These are phyloP conservation scores for Xylaria cubensis DNA, from an alignment of 495 filamentous ascomycete species.

Conservation along the genomic window DNA sequence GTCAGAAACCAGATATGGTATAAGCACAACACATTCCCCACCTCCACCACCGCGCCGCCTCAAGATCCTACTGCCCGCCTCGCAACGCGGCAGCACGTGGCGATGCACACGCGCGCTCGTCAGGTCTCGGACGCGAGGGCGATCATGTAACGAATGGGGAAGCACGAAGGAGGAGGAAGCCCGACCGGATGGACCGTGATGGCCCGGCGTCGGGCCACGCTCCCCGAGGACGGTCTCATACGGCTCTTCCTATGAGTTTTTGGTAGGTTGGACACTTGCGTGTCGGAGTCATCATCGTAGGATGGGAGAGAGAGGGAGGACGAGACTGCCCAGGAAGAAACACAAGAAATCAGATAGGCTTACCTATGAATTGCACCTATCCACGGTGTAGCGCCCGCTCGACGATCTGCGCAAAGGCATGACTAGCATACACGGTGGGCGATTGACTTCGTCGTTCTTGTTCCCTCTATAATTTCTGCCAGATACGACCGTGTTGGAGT, in stretches of 20 bases:
- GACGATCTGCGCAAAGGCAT: neutral
- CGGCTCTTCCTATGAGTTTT: constrained; percentile 57
- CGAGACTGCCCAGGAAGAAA: constrained; percentile 5
- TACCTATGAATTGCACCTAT: neutral
- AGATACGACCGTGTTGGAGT: neutral
- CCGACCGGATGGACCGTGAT: no score
- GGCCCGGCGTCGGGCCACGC: neutral
- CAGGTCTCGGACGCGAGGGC: constrained; percentile 29
- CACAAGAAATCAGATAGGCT: constrained; percentile 22
- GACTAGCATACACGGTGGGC: neutral
- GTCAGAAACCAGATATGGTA: constrained; percentile 57
- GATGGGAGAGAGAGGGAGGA: constrained; percentile 27
- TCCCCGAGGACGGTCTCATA: constrained; percentile 49
- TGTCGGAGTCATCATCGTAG: constrained; percentile 57
- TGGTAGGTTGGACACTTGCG: constrained; percentile 56
- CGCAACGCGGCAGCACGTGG: constrained; percentile 53
- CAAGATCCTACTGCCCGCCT: constrained; percentile 34
- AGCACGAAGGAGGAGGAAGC: constrained; percentile 25
- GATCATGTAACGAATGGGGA: constrained; percentile 27
- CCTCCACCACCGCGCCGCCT: constrained; percentile 41
- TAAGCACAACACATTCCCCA: constrained; percentile 54
- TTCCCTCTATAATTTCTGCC: neutral
- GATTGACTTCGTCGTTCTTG: neutral
- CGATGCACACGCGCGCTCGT: constrained; percentile 51
- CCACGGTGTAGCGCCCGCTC: neutral